Base-by-base conservation (phyloP, 495 filamentous ascomycete genomes). In the Lasiosphaeria hispida region DNA sequence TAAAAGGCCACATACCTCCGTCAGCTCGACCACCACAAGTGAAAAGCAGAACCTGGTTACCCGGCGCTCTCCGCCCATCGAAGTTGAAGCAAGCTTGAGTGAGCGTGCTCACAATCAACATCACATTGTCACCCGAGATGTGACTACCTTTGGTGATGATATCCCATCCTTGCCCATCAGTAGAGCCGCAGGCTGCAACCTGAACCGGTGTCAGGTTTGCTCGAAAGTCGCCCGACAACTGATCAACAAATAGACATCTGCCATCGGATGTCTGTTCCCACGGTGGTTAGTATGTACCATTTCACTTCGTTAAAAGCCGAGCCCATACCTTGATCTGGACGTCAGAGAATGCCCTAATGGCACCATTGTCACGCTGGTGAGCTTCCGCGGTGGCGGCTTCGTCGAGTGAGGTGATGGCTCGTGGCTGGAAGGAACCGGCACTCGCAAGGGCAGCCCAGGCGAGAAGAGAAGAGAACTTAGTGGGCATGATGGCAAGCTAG, bases 81-180 rank as follows among this genome's bases (percentile, higher is more conserved):
- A 82, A 80, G 71, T 81, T 82, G 57, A 81, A 66, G 53, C 81
- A 84, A 40, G 80, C 81, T 59, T 82, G 75, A 1, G 80, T 83
- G 66, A 81, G 57, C 14, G 78, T 77, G 69, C 76, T 83, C 45
- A 83, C 81, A 39, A 84, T 63, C 8, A 84, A 68, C 70, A 77
- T 73, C 0, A 70, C 69, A 30, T 69, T 68, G 35, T 70, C 55
- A 37, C 62, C 68, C 63, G 76, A 61, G 45, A 78, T 73, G 55
- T 84, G 80, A 60, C 76, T 75, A 35, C 81, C 81, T 3, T 61
- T 62, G 0, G 80, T 83, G 58, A 84, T 80, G 47, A 82, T 54
- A 56, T 84, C 81, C 77, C 78, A 84, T 40, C 69, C 68, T 62
- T 84, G 78, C 0, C 78, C 79, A 17, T 73, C 63, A 1, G 72